Evolutionary conservation across 257 asterid species (phyloP).

Genomic region (Nicotiana tabacum): DNA sequence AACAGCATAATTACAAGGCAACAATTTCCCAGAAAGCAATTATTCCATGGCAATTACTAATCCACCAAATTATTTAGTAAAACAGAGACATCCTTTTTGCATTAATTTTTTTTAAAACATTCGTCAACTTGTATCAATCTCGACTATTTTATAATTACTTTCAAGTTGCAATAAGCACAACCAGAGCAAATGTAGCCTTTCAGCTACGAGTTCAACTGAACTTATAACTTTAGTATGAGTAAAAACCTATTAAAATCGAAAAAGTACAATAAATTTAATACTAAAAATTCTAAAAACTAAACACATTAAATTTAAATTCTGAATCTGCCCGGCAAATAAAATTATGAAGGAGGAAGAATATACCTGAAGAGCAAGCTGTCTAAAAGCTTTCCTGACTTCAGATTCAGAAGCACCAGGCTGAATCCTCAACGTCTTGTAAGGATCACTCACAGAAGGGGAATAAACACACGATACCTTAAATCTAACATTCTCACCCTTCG

Average conservation of each 20-base stretch:
- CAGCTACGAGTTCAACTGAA: no score
- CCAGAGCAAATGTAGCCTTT: no score
- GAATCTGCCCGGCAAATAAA: no score
- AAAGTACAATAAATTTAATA: no score
- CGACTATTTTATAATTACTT: no score
- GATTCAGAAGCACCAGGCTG: conserved; percentile 74
- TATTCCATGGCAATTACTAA: neutral
- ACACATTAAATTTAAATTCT: no score
- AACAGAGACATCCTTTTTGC: neutral
- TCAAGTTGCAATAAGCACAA: no score
- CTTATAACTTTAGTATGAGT: no score
- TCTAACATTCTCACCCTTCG: conserved; percentile 14
- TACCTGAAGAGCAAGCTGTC: conserved; percentile 92
- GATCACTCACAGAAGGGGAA: conserved; percentile 47
- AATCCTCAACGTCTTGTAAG: conserved; percentile 72
- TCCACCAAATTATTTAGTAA: neutral
- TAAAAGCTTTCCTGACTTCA: conserved; percentile 77
- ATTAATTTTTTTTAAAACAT: neutral
- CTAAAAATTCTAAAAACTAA: no score
- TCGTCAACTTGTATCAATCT: neutral
- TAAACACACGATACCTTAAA: conserved; percentile 45
- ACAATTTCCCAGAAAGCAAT: neutral
- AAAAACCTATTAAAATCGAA: no score
- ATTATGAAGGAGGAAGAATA: no score
- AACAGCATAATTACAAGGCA: neutral